phyloP scores from a whole-genome alignment of 108 stramenopile genomes.

The Discostella stelligeroides region DNA sequence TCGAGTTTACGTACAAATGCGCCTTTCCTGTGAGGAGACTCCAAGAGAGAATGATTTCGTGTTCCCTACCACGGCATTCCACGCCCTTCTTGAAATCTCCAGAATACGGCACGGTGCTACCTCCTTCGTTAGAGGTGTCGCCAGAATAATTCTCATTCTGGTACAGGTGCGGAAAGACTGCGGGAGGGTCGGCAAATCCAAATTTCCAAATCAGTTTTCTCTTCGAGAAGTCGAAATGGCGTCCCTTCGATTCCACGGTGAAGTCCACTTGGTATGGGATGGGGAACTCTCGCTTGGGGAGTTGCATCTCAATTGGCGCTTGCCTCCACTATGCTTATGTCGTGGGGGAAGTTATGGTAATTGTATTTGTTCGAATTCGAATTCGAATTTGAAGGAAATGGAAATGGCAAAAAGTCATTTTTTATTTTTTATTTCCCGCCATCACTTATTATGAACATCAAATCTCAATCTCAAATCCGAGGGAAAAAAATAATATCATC shows the following conservation, averaged over 20 bases:
- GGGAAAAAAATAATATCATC: too few species aligned
- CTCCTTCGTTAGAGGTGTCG: background rate
- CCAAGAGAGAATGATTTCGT: conserved; percentile 54
- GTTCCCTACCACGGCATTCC: conserved; percentile 56
- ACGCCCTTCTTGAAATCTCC: conserved; percentile 29
- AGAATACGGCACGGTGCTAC: background rate
- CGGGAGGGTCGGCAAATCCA: conserved; percentile 43
- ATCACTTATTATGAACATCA: too few species aligned
- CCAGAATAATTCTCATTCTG: conserved; percentile 42
- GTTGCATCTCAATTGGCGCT: background rate
- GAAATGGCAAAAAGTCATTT: too few species aligned
- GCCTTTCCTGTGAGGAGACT: conserved; percentile 45
- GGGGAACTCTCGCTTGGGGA: conserved; percentile 26
- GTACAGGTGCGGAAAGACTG: conserved; percentile 41
- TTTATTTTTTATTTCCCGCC: too few species aligned
- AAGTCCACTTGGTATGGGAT: conserved; percentile 48
- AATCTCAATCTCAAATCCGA: too few species aligned
- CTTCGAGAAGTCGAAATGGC: conserved; percentile 42
- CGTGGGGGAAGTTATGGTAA: too few species aligned
- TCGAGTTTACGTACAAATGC: conserved; percentile 33
- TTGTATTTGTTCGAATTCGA: too few species aligned
- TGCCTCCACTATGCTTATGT: too few species aligned
- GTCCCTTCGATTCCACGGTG: conserved; percentile 36
- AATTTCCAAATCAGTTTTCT: conserved; percentile 37
- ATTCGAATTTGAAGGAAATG: too few species aligned